Conservation (phyloP, 2,329 filamentous ascomycete genomes). For the Colletotrichum ledebouriae region DNA sequence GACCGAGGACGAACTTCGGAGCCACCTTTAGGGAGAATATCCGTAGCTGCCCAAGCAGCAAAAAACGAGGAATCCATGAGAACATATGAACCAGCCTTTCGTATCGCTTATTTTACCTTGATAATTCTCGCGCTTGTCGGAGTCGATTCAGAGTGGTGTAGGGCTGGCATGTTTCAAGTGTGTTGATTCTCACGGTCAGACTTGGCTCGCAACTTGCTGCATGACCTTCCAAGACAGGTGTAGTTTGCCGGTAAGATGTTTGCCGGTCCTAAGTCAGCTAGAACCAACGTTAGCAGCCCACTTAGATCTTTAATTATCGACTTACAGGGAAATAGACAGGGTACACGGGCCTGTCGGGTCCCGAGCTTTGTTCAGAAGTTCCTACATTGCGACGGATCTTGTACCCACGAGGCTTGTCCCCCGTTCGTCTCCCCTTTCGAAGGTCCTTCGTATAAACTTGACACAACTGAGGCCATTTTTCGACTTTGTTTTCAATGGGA, state of each 20-base stretch:
- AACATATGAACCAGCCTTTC: not conserved
- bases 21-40: constrained; percentile 25
- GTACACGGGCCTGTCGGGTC: not conserved
- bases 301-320: not conserved
- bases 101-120: constrained; percentile 1
- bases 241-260: constrained; percentile 25
- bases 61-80: not conserved
- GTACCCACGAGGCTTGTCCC: not conserved
- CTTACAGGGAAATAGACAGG: not conserved
- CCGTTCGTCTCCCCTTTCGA: constrained; percentile 1
- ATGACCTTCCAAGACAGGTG: constrained; percentile 32
- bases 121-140: constrained; percentile 20
- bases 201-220: not conserved
- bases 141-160: constrained; percentile 15
- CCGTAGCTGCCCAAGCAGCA: constrained; percentile 17
- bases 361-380: constrained; percentile 4
- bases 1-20: constrained; percentile 51
- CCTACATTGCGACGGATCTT: constrained; percentile 4
- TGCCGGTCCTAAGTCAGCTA: constrained; percentile 9
- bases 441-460: constrained; percentile 7
- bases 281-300: not conserved
- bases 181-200: constrained; percentile 19
- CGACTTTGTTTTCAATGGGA: not conserved
- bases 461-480: not conserved
- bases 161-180: constrained; percentile 24